phyloP scores from a whole-genome alignment of 768 basidiomycete species.

The Coprinopsis sp. region DNA sequence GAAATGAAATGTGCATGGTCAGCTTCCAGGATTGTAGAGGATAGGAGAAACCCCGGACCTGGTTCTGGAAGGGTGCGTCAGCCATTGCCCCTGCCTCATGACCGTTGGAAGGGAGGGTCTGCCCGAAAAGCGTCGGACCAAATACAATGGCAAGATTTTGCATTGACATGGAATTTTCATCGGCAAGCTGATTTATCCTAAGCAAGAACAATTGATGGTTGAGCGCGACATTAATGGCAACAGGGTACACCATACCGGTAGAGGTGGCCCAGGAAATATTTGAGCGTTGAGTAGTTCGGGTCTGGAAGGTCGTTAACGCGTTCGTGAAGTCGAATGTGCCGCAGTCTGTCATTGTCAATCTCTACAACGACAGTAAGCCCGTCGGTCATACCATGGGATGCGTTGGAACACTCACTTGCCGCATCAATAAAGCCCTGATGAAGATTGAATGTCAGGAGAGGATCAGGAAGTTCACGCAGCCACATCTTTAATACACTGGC shows the following conservation, averaged over 20 bases:
- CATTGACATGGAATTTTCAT: conserved; percentile 86
- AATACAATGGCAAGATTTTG: conserved; percentile 96
- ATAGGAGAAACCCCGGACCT: conserved; percentile 36
- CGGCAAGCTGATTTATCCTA: conserved; percentile 72
- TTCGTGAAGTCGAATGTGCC: conserved; percentile 95
- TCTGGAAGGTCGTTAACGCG: conserved; percentile 97
- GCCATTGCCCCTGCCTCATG: conserved; percentile 52
- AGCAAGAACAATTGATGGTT: conserved; percentile 3
- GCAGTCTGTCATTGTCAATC: conserved; percentile 89
- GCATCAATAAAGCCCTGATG: conserved; percentile 95
- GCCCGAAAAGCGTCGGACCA: conserved; percentile 94
- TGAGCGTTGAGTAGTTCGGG: conserved; percentile 96
- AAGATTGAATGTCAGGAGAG: conserved; percentile 74
- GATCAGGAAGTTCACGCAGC: conserved; percentile 94
- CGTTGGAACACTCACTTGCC: conserved; percentile 59
- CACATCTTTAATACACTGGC: conserved; percentile 94
- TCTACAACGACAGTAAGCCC: conserved; percentile 36
- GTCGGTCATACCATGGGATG: not conserved
- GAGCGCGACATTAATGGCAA: not conserved
- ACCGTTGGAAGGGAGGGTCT: conserved; percentile 51
- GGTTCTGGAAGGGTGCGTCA: conserved; percentile 69
- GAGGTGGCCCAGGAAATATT: conserved; percentile 92
- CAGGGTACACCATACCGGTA: conserved; percentile 57
- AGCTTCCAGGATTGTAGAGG: conserved; percentile 10
- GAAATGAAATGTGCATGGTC: conserved; percentile 11